Base-by-base conservation (phyloP, 176 grass and related monocot genomes). In the Tuctoria greenei region DNA sequence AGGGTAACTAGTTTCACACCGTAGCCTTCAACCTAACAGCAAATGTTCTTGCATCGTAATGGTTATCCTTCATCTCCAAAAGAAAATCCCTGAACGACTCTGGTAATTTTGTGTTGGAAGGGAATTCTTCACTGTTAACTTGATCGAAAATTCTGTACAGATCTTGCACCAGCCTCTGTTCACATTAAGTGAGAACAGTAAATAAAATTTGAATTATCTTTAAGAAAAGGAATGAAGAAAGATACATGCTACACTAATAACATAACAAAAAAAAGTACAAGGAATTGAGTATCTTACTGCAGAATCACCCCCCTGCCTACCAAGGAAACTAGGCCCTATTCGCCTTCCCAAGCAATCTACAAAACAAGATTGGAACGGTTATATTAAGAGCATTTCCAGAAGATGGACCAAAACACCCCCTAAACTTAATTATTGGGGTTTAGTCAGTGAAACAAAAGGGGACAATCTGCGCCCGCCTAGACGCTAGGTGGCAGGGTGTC, bases 1-100 rank as follows among this genome's bases (percentile, higher is more conserved):
- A 73, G 58, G 76, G 70, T 31, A 37, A 23, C 54, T 63, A 76
- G 66, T 84, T 61, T 20, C 75, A 81, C 90, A 97, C 93, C 93
- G 27, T 93, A 76, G 90, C 82, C 50, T 93, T 97, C 80, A 97
- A 87, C 69, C 75, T 88, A 51, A 86, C 76, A 61, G 87, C 87
- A 85, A 97, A 93, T 62, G 79, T 84, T 58, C 79, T 90, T 65
- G 90, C 93, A 88, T 97, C 90, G 7, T 93, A 97, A 64, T 73
- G 85, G 23, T 90, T 90, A 66, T 86, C 88, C 87, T 90, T 93
- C 76, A 93, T 79, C 77, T 97, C 90, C 69, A 47, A 72, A 84
- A 97, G 87, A 84, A 97, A 97, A 64, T 97, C 93, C 66, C 81
- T 87, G 77, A 93, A 97, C 73, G 93, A 90, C 69, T 97, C 87